Percentiles rank a stretch among this genome's conserved stretches.
These are phyloP conservation scores for Solanum dulcamara DNA, from an alignment of 257 asterid genomes.

Conservation along the genomic window DNA sequence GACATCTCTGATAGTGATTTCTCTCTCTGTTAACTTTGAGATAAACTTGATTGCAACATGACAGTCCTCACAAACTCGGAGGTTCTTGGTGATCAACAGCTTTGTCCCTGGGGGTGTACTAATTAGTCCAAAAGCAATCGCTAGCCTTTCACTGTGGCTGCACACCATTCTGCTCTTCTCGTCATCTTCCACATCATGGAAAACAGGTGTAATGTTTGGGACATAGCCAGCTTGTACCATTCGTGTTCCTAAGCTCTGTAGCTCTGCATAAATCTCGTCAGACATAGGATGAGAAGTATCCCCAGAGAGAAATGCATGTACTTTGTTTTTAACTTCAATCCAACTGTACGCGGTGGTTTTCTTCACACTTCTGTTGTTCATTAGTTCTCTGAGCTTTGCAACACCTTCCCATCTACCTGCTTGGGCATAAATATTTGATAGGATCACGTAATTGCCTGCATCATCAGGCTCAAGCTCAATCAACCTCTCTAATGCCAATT, in stretches of 20 bases:
- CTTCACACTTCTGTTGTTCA: slow-evolving; percentile 34
- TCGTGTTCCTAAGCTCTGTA: slow-evolving; percentile 26
- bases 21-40: slow-evolving; percentile 36
- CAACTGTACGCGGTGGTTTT: slow-evolving; percentile 50
- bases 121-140: slow-evolving; percentile 49
- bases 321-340: slow-evolving; percentile 42
- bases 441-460: slow-evolving; percentile 46
- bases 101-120: slow-evolving; percentile 44
- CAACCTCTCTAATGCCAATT: slow-evolving; percentile 35
- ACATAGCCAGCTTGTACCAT: slow-evolving; percentile 43
- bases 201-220: slow-evolving; percentile 36
- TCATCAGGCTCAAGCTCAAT: slow-evolving; percentile 43
- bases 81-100: slow-evolving; percentile 42
- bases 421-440: slow-evolving; percentile 53
- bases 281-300: slow-evolving; percentile 49
- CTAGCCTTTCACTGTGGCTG: slow-evolving; percentile 55
- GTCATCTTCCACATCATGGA: slow-evolving; percentile 52
- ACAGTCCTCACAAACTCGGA: slow-evolving; percentile 59
- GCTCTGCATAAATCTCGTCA: slow-evolving; percentile 34
- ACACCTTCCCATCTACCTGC: slow-evolving; percentile 63
- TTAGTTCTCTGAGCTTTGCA: slow-evolving; percentile 32
- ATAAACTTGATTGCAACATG: slow-evolving; percentile 44
- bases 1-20: slow-evolving; percentile 46
- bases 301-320: slow-evolving; percentile 47
- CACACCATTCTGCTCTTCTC: slow-evolving; percentile 39